Conservation (phyloP, 257 asterid species). For the Nemophila menziesii region DNA sequence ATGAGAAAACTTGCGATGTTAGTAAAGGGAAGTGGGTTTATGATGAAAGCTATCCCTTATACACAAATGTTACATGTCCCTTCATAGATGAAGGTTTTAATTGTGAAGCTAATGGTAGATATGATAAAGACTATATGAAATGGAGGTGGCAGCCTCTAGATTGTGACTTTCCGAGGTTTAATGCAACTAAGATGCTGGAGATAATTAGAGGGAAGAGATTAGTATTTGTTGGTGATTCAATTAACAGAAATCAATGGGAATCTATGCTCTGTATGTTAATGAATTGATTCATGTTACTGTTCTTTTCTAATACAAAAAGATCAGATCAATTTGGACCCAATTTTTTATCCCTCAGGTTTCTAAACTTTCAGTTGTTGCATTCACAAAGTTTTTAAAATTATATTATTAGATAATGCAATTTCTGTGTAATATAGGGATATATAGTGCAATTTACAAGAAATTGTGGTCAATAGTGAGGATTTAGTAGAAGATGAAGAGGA, state of each 20-base stretch:
- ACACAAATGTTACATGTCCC: slow-evolving; percentile 60
- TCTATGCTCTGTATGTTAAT: slow-evolving; percentile 81
- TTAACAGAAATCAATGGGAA: slow-evolving; percentile 92
- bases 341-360: too few species aligned
- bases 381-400: too few species aligned
- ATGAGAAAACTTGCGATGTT: slow-evolving; percentile 34
- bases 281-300: too few species aligned
- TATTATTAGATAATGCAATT: too few species aligned
- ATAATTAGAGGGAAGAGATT: slow-evolving; percentile 74
- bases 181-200: slow-evolving; percentile 74
- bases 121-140: slow-evolving; percentile 59
- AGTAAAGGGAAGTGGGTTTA: slow-evolving; percentile 70
- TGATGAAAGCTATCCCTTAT: slow-evolving; percentile 69
- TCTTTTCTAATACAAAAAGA: too few species aligned
- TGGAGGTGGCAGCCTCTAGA: slow-evolving; percentile 94
- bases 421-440: too few species aligned
- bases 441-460: too few species aligned
- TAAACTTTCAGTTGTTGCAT: too few species aligned
- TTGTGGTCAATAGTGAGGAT: too few species aligned
- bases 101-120: slow-evolving; percentile 69
- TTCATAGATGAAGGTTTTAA: slow-evolving; percentile 85
- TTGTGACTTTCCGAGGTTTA: slow-evolving; percentile 87
- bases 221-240: slow-evolving; percentile 84
- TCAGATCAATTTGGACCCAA: too few species aligned
- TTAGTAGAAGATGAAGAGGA: too few species aligned